Percentiles rank a stretch among this genome's conserved stretches.
phyloP scores from a whole-genome alignment of 805 yeast genomes.

The Candida morakotiae region DNA sequence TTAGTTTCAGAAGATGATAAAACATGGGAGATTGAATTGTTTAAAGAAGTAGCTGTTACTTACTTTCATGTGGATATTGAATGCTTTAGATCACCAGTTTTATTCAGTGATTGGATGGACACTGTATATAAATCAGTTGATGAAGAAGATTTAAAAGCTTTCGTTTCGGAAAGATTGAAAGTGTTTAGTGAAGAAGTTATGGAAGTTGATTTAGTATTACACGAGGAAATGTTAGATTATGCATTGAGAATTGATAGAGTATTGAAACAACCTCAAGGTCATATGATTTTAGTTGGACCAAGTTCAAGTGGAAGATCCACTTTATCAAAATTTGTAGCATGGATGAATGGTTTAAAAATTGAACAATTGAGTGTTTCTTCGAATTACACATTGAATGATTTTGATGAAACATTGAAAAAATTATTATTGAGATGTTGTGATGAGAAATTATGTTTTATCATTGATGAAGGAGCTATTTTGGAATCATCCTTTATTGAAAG shows the following conservation, averaged over 20 bases:
- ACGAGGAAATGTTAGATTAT: constrained; percentile 70
- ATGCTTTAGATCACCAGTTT: constrained; percentile 47
- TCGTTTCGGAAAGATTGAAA: constrained; percentile 59
- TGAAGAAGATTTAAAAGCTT: constrained; percentile 43
- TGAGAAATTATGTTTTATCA: constrained; percentile 62
- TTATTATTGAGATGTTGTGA: constrained; percentile 43
- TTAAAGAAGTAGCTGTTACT: constrained; percentile 22
- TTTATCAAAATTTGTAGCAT: constrained; percentile 74
- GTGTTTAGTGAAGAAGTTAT: constrained; percentile 78
- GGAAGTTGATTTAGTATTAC: constrained; percentile 56
- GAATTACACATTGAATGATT: constrained; percentile 54
- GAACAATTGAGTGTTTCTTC: constrained; percentile 55
- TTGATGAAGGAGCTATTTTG: constrained; percentile 75
- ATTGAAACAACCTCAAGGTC: constrained; percentile 83
- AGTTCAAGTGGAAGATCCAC: constrained; percentile 81
- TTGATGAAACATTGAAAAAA: constrained; percentile 59
- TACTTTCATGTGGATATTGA: constrained; percentile 50
- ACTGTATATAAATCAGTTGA: constrained; percentile 56
- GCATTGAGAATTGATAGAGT: constrained; percentile 78
- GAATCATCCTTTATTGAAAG: constrained; percentile 82
- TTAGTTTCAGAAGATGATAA: constrained; percentile 47
- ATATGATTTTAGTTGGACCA: constrained; percentile 78
- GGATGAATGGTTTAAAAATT: constrained; percentile 78
- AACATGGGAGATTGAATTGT: constrained; percentile 42
- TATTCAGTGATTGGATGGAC: constrained; percentile 75